Base-by-base conservation (phyloP, 768 basidiomycete species). In the Leccinum disarticulatum region DNA sequence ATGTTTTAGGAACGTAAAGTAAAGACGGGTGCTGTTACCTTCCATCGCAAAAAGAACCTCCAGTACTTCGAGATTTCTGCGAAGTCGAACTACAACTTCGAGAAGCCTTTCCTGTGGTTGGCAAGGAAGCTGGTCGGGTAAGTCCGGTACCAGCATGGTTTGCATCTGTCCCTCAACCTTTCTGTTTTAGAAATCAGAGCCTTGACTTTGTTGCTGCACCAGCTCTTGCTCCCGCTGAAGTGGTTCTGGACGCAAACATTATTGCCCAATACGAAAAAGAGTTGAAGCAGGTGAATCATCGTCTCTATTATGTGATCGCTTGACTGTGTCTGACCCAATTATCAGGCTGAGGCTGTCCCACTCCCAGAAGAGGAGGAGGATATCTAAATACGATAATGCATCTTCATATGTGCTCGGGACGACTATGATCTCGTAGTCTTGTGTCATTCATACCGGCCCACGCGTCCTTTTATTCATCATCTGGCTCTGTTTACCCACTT, bases 31-130 rank as follows among this genome's bases (percentile, higher is more conserved):
- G 87, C 90, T 47, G 97, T 99, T 61, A 99, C 97, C 49, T 99
- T 99, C 89, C 97, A 98, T 84, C 85, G 97, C 74, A 99, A 99
- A 92, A 99, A 99, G 85, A 98, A 96, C 79, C 84, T 99, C 55
- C 97, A 98, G 74, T 99, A 99, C 82, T 99, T 95, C 74, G 97
- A 99, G 73, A 98, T 99, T 67, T 98, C 97, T 0, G 97, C 97
- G 56, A 99, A 99, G 79, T 98, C 95, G 50, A 99, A 99, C 83
- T 99, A 98, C 78, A 99, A 99, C 83, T 98, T 98, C 73, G 97
- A 99, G 79, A 98, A 98, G 77, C 97, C 97, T 53, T 98, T 99
- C 93, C 84, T 99, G 64, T 98, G 97, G 97, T 83, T 98, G 74
- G 95, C 93, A 60, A 87, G 94, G 80, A 99, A 98, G 80, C 83